Conservation (phyloP, 495 filamentous ascomycete genomes). For the Haplographium delicatum region DNA sequence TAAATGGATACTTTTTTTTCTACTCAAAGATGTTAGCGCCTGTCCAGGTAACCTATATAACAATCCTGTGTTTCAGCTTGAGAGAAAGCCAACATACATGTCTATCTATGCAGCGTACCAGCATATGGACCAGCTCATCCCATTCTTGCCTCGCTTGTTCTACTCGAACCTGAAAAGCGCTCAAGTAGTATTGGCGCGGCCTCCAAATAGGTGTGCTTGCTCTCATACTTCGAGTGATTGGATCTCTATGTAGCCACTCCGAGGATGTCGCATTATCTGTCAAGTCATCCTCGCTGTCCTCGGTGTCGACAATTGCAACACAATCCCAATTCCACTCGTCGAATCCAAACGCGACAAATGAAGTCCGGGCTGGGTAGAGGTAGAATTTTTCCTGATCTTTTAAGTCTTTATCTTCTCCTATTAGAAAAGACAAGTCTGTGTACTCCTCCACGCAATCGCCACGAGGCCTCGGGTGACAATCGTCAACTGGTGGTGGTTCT, state of each 20-base stretch:
- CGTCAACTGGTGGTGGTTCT: background rate
- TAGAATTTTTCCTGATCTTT: background rate
- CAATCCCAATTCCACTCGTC: slow-evolving; percentile 2
- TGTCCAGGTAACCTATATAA: background rate
- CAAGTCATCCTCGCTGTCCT: background rate
- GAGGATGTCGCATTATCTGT: background rate
- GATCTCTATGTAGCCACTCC: background rate
- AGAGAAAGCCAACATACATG: background rate
- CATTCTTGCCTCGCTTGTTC: background rate
- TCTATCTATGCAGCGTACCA: background rate
- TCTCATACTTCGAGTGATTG: background rate
- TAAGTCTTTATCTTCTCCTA: background rate
- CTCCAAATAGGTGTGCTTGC: slow-evolving; percentile 3
- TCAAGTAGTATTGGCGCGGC: slow-evolving; percentile 1
- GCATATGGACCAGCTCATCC: background rate
- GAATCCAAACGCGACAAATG: background rate
- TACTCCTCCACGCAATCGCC: background rate
- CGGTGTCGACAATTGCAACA: background rate
- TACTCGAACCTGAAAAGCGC: background rate
- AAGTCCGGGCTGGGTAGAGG: background rate
- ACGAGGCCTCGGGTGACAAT: background rate
- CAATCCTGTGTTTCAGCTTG: background rate
- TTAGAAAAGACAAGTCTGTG: background rate
- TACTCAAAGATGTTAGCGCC: background rate
- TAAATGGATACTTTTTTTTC: background rate